phyloP scores from a whole-genome alignment of 768 basidiomycete genomes.

The Trichaptum fuscoviolaceum region DNA sequence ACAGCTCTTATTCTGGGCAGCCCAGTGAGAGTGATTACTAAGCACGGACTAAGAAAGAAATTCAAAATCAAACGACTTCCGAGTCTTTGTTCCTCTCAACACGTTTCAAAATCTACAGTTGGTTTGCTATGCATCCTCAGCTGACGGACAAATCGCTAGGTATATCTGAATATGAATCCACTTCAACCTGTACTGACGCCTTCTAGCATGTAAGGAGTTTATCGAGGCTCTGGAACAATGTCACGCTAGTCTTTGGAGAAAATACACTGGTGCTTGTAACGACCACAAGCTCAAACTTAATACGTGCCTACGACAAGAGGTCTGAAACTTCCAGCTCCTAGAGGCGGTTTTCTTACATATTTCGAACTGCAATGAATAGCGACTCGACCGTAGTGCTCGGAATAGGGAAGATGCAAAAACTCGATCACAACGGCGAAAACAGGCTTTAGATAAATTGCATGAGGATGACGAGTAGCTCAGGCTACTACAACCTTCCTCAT shows the following conservation, averaged over 20 bases:
- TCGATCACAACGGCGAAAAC: conserved; percentile 49
- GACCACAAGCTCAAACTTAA: conserved; percentile 61
- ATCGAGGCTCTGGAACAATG: conserved; percentile 73
- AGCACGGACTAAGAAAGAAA: not conserved
- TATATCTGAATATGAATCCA: conserved; percentile 37
- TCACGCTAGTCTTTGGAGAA: conserved; percentile 57
- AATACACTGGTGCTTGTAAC: conserved; percentile 69
- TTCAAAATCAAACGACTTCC: not conserved
- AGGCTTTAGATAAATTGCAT: conserved; percentile 35
- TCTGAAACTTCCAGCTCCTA: conserved; percentile 23
- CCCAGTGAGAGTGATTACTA: too few relatives aligned
- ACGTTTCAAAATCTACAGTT: not conserved
- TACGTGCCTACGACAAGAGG: conserved; percentile 67
- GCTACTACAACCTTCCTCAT: not conserved
- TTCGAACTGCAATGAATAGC: conserved; percentile 31
- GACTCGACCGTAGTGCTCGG: conserved; percentile 48
- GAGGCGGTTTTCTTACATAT: not conserved
- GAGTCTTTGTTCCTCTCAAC: too few relatives aligned
- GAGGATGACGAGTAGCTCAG: conserved; percentile 6
- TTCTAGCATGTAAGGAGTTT: conserved; percentile 65
- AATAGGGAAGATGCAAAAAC: conserved; percentile 62
- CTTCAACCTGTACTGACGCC: conserved; percentile 9
- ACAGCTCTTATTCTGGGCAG: too few relatives aligned
- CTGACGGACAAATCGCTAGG: conserved; percentile 50
- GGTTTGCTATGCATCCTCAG: conserved; percentile 57